Evolutionary conservation across 129 eudicot genomes (phyloP), one percentile per base, ranked within the genome.

Genomic region (Chrysanthemum makinoi): DNA sequence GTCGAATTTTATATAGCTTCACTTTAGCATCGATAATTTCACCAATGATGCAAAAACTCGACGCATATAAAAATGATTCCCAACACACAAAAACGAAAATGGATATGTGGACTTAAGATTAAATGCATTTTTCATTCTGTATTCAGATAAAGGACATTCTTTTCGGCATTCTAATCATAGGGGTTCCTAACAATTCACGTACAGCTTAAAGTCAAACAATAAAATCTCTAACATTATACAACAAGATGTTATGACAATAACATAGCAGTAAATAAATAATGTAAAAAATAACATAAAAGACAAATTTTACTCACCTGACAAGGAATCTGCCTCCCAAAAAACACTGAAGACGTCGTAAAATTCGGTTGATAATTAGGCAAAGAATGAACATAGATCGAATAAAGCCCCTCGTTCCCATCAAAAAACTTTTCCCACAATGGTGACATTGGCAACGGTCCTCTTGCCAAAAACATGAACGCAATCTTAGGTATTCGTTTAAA

Each of bases 341-440:
- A 89, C 35, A 79, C 87, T 0, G 98, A 87, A 2, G 92, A 81
- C 2, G 90, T 76, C 15, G 80, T 39, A 69, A 75, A 93, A 10
- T 80, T 49, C 0, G 91, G 75, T 18, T 56, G 5, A 61, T 87
- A 89, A 0, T 77, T 63, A 22, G 98, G 98, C 83, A 81, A 53
- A 5, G 98, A 77, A 77, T 93, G 98, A 59, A 93, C 69, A 54
- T 89, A 93, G 43, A 93, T 79, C 0, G 98, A 87, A 73, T 78
- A 93, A 70, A 80, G 89, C 50, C 75, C 86, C 48, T 93, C 85
- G 20, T 87, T 72, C 51, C 95, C 96, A 70, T 69, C 82, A 19
- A 93, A 86, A 61, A 82, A 93, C 87, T 66, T 87, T 58, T 93
- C 96, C 98, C 98, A 93, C 80, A 93, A 72, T 8, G 90, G 95